A percentile compares a stretch with the other conserved stretches of the same genome.
These are phyloP conservation scores for Dalbergia cultrata DNA, from an alignment of 306 rosid species.

Conservation along the genomic window DNA sequence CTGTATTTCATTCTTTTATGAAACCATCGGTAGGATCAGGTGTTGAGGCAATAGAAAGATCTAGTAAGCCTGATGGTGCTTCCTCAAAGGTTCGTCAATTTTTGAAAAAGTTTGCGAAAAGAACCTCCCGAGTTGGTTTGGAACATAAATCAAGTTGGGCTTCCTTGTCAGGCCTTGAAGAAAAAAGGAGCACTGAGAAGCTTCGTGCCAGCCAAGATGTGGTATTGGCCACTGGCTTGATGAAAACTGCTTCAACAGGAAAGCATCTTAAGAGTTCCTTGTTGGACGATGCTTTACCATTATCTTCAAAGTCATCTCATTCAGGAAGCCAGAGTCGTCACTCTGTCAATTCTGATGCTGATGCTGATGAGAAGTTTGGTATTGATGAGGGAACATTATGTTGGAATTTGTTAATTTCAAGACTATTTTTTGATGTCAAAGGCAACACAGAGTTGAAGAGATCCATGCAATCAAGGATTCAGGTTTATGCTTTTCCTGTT, in stretches of 20 bases:
- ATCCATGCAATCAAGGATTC: conserved; percentile 73
- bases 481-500: conserved; percentile 60
- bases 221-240: conserved; percentile 49
- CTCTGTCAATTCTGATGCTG: conserved; percentile 56
- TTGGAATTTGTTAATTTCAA: conserved; percentile 84
- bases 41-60: conserved; percentile 69
- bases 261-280: conserved; percentile 54
- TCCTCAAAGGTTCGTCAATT: conserved; percentile 81
- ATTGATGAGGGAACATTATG: conserved; percentile 86
- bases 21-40: conserved; percentile 69
- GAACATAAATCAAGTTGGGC: conserved; percentile 65
- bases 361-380: conserved; percentile 66
- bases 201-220: conserved; percentile 62
- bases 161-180: conserved; percentile 63
- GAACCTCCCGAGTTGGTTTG: conserved; percentile 65
- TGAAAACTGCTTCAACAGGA: conserved; percentile 54
- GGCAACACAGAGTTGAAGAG: conserved; percentile 63
- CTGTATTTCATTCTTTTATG: conserved; percentile 71
- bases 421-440: conserved; percentile 88
- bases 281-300: conserved; percentile 55
- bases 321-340: conserved; percentile 60
- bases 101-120: conserved; percentile 75
- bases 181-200: conserved; percentile 63
- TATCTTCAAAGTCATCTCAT: conserved; percentile 46
- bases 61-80: conserved; percentile 62